phyloP scores from a whole-genome alignment of 2,329 filamentous ascomycete genomes.

The Curvularia spicifera region DNA sequence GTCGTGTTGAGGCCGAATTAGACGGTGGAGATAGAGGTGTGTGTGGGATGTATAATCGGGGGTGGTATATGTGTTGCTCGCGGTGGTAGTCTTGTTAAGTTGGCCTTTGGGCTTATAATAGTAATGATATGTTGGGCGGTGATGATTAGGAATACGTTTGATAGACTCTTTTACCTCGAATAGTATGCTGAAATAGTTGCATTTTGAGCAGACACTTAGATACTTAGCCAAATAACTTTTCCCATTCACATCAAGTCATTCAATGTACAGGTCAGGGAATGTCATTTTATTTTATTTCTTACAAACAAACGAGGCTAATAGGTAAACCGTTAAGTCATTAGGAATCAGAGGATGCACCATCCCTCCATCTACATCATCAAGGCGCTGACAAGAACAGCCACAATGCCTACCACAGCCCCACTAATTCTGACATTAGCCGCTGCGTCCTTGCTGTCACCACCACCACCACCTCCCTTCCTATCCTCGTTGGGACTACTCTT shows the following conservation, averaged over 20 bases:
- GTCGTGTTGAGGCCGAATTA: conserved; percentile 65
- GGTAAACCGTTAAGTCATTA: not conserved
- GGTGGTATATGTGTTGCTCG: not conserved
- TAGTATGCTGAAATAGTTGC: no score
- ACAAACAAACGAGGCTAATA: not conserved
- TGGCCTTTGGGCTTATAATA: not conserved
- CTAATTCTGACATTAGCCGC: conserved; percentile 5
- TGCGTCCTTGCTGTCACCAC: conserved; percentile 2
- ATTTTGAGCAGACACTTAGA: not conserved
- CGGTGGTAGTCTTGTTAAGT: not conserved
- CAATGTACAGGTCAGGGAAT: not conserved
- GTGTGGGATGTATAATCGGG: not conserved
- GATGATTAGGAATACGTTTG: not conserved
- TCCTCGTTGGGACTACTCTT: not conserved
- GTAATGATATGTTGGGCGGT: not conserved
- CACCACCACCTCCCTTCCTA: not conserved
- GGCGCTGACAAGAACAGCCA: conserved; percentile 12
- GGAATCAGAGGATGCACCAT: not conserved
- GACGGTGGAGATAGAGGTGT: not conserved
- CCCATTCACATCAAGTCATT: no score
- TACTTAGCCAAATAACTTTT: not conserved
- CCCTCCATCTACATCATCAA: conserved; percentile 13
- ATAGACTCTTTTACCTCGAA: not conserved
- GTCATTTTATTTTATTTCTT: no score
- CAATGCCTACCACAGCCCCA: conserved; percentile 4